These are phyloP conservation scores for Cladosporium cucumerinum DNA, from an alignment of 2,329 filamentous ascomycete genomes.

Conservation along the genomic window DNA sequence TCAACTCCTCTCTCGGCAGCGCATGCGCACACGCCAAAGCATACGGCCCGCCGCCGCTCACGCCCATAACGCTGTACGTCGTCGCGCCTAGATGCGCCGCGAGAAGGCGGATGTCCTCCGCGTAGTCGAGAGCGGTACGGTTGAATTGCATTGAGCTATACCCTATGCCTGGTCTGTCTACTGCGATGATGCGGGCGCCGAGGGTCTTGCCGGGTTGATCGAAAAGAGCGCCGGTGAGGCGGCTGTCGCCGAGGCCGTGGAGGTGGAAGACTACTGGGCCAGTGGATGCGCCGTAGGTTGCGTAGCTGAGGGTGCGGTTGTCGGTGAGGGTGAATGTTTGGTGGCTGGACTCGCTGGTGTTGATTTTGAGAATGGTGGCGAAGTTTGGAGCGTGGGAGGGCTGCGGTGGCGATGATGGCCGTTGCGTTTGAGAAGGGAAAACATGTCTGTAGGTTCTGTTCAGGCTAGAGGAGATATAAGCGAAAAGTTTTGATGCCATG, in stretches of 20 bases:
- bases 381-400: not conserved
- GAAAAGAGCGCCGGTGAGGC: conserved; percentile 40
- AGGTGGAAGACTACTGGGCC: conserved; percentile 41
- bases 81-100: conserved; percentile 40
- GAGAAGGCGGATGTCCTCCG: conserved; percentile 43
- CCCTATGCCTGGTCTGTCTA: conserved; percentile 46
- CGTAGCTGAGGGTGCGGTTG: conserved; percentile 43
- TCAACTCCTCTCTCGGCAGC: conserved; percentile 29
- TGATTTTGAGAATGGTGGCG: not conserved
- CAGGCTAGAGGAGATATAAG: not conserved
- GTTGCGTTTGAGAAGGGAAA: not conserved
- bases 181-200: conserved; percentile 40
- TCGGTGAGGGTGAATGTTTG: conserved; percentile 21
- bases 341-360: not conserved
- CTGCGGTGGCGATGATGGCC: not conserved
- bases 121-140: conserved; percentile 41
- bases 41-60: conserved; percentile 49
- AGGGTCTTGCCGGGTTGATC: conserved; percentile 35
- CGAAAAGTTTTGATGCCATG: not conserved
- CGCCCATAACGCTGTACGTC: conserved; percentile 44
- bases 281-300: conserved; percentile 40
- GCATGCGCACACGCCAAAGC: conserved; percentile 45
- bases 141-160: conserved; percentile 39
- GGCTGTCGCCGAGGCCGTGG: conserved; percentile 45
- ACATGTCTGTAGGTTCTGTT: not conserved